phyloP scores from a whole-genome alignment of 768 basidiomycete species.

The Trametes gibbosa region DNA sequence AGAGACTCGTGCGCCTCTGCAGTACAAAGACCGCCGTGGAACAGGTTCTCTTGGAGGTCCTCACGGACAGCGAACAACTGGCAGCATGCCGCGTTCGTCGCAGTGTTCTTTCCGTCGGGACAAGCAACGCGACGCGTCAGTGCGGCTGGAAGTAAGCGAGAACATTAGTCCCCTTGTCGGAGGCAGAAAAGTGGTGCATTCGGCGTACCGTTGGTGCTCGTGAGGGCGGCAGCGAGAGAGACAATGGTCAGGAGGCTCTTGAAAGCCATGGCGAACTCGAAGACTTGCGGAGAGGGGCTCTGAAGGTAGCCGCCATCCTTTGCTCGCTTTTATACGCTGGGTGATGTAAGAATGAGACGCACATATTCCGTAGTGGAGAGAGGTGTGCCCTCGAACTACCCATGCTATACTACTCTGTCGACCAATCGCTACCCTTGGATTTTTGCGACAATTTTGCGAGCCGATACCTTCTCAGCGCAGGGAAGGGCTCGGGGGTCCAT shows the following conservation, averaged over 20 bases:
- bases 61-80: constrained; percentile 1
- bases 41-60: constrained; percentile 28
- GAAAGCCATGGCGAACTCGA: background rate
- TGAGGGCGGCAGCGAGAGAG: background rate
- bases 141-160: background rate
- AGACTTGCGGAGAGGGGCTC: too few relatives aligned
- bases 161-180: background rate
- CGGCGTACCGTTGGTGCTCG: background rate
- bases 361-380: too few relatives aligned
- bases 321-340: too few relatives aligned
- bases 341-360: too few relatives aligned
- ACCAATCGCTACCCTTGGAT: too few relatives aligned
- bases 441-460: too few relatives aligned
- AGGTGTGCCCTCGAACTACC: too few relatives aligned
- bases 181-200: background rate
- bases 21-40: constrained; percentile 31
- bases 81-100: constrained; percentile 2
- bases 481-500: too few relatives aligned
- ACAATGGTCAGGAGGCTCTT: constrained; percentile 1
- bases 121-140: constrained; percentile 14
- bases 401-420: too few relatives aligned
- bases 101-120: constrained; percentile 1
- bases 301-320: too few relatives aligned
- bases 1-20: constrained; percentile 29
- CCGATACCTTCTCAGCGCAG: too few relatives aligned